phyloP scores from a whole-genome alignment of 2,329 filamentous ascomycete species.

The Cytospora piceicola region DNA sequence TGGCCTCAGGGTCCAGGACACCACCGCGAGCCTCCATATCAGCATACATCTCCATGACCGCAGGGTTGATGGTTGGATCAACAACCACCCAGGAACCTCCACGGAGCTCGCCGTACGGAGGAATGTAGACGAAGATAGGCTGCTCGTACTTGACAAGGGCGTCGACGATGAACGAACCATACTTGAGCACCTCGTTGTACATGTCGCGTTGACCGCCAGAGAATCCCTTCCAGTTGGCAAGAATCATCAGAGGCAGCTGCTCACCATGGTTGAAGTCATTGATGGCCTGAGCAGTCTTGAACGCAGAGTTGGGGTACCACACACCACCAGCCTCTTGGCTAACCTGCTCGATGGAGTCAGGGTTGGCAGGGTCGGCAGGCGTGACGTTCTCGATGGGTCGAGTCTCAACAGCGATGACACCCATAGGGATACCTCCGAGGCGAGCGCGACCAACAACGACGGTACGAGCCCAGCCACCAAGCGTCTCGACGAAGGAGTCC shows the following conservation, averaged over 20 bases:
- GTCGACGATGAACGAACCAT: slow-evolving; percentile 98
- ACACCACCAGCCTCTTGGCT: slow-evolving; percentile 95
- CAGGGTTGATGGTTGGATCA: slow-evolving; percentile 96
- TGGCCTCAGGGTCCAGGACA: slow-evolving; percentile 97
- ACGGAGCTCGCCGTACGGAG: slow-evolving; percentile 92
- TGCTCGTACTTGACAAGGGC: slow-evolving; percentile 98
- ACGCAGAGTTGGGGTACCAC: slow-evolving; percentile 99
- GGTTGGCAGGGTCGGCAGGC: slow-evolving; percentile 95
- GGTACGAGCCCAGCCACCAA: slow-evolving; percentile 95
- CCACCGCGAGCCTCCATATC: slow-evolving; percentile 93
- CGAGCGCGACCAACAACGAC: slow-evolving; percentile 96
- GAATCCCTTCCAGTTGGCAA: slow-evolving; percentile 99
- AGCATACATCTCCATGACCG: slow-evolving; percentile 99
- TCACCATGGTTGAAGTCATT: slow-evolving; percentile 99
- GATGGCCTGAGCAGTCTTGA: slow-evolving; percentile 99
- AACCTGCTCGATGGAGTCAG: slow-evolving; percentile 96
- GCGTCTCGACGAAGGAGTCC: slow-evolving; percentile 93
- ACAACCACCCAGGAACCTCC: slow-evolving; percentile 99
- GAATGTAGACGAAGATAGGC: slow-evolving; percentile 98
- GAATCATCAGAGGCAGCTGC: slow-evolving; percentile 97
- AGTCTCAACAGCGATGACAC: slow-evolving; percentile 96
- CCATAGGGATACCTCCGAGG: slow-evolving; percentile 94
- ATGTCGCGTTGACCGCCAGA: slow-evolving; percentile 99
- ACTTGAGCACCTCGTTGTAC: slow-evolving; percentile 99
- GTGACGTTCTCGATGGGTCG: slow-evolving; percentile 96